A percentile compares a stretch with the other conserved stretches of the same genome.
These are phyloP conservation scores for Collybiopsis confluens DNA, from an alignment of 768 basidiomycete genomes.

Conservation along the genomic window DNA sequence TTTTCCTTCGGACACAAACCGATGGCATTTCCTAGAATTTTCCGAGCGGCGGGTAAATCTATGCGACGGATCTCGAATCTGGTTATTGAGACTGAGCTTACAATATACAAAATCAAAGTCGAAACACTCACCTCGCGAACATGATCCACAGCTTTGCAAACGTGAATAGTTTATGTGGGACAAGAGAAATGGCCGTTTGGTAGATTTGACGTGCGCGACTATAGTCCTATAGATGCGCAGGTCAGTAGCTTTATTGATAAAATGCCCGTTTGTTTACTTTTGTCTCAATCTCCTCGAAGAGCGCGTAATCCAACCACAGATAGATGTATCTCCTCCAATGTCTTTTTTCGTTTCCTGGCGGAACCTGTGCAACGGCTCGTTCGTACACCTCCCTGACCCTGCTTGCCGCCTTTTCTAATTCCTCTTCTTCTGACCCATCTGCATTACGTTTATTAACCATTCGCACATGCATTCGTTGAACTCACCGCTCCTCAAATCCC, in stretches of 20 bases:
- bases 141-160: constrained; percentile 96
- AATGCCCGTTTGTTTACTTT: constrained; percentile 48
- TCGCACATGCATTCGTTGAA: constrained; percentile 21
- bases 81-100: too few relatives aligned
- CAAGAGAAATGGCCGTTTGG: constrained; percentile 80
- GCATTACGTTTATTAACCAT: too few relatives aligned
- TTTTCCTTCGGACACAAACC: constrained; percentile 97
- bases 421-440: constrained; percentile 69
- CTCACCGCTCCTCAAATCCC: constrained; percentile 30
- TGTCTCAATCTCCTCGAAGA: constrained; percentile 95
- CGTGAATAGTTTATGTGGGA: constrained; percentile 96
- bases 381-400: constrained; percentile 94
- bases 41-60: constrained; percentile 80
- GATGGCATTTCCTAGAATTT: constrained; percentile 83
- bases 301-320: constrained; percentile 91
- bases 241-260: background rate
- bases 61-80: constrained; percentile 86
- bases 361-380: constrained; percentile 91
- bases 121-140: constrained; percentile 45
- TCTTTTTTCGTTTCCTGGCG: constrained; percentile 89
- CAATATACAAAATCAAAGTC: too few relatives aligned
- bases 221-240: constrained; percentile 57
- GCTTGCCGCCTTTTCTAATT: constrained; percentile 54
- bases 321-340: constrained; percentile 90
- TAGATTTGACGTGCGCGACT: constrained; percentile 86